Evolutionary conservation across 768 basidiomycete species (phyloP).

Genomic region (Rhizopogon rudus): DNA sequence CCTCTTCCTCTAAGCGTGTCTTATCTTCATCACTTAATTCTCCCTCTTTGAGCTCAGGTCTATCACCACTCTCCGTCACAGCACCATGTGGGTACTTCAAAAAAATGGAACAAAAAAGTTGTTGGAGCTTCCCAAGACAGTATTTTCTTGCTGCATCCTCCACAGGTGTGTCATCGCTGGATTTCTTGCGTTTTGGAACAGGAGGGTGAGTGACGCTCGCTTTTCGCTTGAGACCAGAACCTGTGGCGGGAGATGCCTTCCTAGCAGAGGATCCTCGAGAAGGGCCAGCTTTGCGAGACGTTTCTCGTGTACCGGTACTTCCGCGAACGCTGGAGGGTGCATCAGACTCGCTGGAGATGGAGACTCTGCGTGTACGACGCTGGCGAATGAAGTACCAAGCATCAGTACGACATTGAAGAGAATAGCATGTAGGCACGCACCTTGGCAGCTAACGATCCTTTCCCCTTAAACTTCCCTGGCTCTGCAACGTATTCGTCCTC

Average conservation of each 20-base stretch:
- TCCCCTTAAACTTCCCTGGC: slow-evolving; percentile 25
- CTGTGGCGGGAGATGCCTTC: slow-evolving; percentile 15
- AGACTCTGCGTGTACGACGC: slow-evolving; percentile 39
- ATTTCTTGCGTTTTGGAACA: slow-evolving; percentile 44
- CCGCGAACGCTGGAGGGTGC: slow-evolving; percentile 27
- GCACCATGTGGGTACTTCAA: slow-evolving; percentile 57
- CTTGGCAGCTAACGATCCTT: slow-evolving; percentile 31
- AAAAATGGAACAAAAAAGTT: slow-evolving; percentile 68
- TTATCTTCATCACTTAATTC: slow-evolving; percentile 60
- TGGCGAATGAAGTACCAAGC: slow-evolving; percentile 16
- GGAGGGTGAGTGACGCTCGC: slow-evolving; percentile 32
- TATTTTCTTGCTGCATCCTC: slow-evolving; percentile 80
- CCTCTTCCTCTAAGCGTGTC: slow-evolving; percentile 46
- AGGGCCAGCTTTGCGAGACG: slow-evolving; percentile 12
- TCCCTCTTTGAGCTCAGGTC: slow-evolving; percentile 41
- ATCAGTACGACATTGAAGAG: slow-evolving; percentile 11
- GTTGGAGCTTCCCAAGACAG: slow-evolving; percentile 71
- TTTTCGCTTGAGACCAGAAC: slow-evolving; percentile 49
- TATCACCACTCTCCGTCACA: slow-evolving; percentile 25
- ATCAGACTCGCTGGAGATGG: slow-evolving; percentile 40
- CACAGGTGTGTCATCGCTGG: slow-evolving; percentile 33
- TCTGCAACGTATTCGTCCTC: slow-evolving; percentile 72
- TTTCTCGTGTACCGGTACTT: neutral
- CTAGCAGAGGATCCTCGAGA: slow-evolving; percentile 15
- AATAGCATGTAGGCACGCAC: slow-evolving; percentile 30